Percentiles rank a stretch among this genome's conserved stretches.
Conservation (phyloP, 2,329 filamentous ascomycete genomes). For the Venturia effusa region DNA sequence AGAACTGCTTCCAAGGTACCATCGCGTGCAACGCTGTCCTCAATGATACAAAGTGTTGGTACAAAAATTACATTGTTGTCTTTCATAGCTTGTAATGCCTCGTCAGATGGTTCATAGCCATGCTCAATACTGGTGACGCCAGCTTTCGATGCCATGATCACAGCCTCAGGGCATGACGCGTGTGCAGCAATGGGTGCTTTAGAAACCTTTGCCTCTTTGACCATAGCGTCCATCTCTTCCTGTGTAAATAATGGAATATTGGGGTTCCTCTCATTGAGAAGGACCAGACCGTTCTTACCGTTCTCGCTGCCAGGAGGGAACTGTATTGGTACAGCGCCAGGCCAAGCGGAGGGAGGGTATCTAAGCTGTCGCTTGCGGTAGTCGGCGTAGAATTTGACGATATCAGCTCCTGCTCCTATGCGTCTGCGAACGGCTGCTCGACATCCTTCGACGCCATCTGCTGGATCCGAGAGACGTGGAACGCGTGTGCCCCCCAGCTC, state of each 20-base stretch:
- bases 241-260: conserved; percentile 12
- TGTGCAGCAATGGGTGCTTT: conserved; percentile 22
- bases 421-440: conserved; percentile 20
- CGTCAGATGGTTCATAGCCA: conserved; percentile 18
- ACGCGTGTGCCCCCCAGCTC: conserved; percentile 20
- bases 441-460: conserved; percentile 38
- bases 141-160: conserved; percentile 21
- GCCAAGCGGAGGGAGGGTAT: conserved; percentile 18
- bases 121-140: conserved; percentile 25
- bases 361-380: conserved; percentile 20
- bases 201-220: conserved; percentile 18
- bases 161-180: conserved; percentile 19
- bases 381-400: conserved; percentile 25
- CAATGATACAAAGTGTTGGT: conserved; percentile 40
- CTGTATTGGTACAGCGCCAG: conserved; percentile 15
- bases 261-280: conserved; percentile 9
- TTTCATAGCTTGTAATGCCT: conserved; percentile 34
- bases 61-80: conserved; percentile 39
- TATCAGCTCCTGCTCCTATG: conserved; percentile 22
- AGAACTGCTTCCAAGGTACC: conserved; percentile 23
- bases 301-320: conserved; percentile 8
- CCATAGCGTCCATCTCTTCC: conserved; percentile 20
- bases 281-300: not conserved
- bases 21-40: conserved; percentile 17
- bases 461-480: conserved; percentile 32